Evolutionary conservation across 345 rosid genomes (phyloP), one percentile per base, ranked within the genome.

Genomic region (Linum tenue): DNA sequence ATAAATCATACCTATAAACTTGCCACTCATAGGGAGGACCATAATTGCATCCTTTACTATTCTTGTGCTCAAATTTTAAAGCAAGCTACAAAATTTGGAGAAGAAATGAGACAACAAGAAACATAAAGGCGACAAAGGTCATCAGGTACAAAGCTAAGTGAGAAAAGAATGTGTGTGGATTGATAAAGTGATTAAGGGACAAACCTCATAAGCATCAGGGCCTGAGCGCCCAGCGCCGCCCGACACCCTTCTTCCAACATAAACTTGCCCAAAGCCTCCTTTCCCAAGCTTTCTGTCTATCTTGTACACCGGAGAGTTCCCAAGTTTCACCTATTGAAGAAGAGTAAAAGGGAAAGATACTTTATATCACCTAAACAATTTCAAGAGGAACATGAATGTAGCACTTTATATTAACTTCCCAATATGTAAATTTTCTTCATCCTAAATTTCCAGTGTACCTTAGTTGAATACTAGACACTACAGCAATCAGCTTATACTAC

Each of bases 211-310:
- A 31, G 74, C 74, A 64, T 65, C 74, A 65, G 74, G 61, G 16
- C 74, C 69, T 3, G 42, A 38, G 9, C 69, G 43, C 7, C 65
- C 74, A 12, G 12, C 2, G 60, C 69, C 69, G 50, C 69, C 69
- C 50, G 65, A 35, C 22, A 71, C 43, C 43, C 74, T 39, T 65
- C 74, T 51, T 17, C 74, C 74, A 39, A 71, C 74, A 71, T 65
- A 64, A 65, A 71, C 74, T 71, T 71, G 74, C 37, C 74, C 74
- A 55, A 71, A 71, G 44, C 74, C 74, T 11, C 74, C 74, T 60
- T 71, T 71, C 2, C 74, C 74, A 3, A 71, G 61, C 65, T 71
- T 71, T 55, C 69, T 71, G 12, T 71, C 74, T 48, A 71, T 9
- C 60, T 60, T 71, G 62, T 71, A 71, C 55, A 60, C 61, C 37